Conservation (phyloP, 2,329 filamentous ascomycete species). For the Periconia sp. region DNA sequence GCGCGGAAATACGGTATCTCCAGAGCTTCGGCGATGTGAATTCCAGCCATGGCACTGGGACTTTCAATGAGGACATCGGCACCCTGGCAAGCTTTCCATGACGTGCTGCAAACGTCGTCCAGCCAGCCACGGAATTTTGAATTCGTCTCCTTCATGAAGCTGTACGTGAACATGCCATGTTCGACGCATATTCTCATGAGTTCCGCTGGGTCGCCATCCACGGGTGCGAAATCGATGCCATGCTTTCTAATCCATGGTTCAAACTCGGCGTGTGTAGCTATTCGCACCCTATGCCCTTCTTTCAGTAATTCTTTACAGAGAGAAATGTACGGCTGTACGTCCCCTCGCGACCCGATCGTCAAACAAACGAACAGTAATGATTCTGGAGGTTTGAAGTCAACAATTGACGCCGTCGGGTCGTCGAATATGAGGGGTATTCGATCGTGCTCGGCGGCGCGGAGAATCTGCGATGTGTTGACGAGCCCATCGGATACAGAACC, state of each 20-base stretch:
- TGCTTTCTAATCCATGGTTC: slow-evolving; percentile 87
- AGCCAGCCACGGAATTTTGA: slow-evolving; percentile 86
- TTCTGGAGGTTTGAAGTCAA: slow-evolving; percentile 86
- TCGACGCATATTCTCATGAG: slow-evolving; percentile 96
- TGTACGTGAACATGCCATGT: slow-evolving; percentile 94
- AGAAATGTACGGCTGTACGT: slow-evolving; percentile 97
- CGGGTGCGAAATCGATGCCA: slow-evolving; percentile 87
- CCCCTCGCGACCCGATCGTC: slow-evolving; percentile 93
- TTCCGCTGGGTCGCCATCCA: slow-evolving; percentile 90
- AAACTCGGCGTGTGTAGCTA: slow-evolving; percentile 93
- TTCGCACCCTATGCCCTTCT: slow-evolving; percentile 84
- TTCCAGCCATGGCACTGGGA: slow-evolving; percentile 95
- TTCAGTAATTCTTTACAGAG: slow-evolving; percentile 88
- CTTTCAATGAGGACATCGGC: slow-evolving; percentile 93
- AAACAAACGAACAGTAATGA: slow-evolving; percentile 87
- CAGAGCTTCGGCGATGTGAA: slow-evolving; percentile 94
- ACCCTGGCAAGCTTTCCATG: slow-evolving; percentile 83
- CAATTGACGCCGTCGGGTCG: slow-evolving; percentile 82
- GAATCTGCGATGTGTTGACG: slow-evolving; percentile 32
- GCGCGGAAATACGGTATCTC: slow-evolving; percentile 94
- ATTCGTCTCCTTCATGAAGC: slow-evolving; percentile 85
- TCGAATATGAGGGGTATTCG: slow-evolving; percentile 84
- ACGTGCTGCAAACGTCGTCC: slow-evolving; percentile 81
- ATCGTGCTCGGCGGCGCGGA: slow-evolving; percentile 51
- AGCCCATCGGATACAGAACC: slow-evolving; percentile 28